phyloP scores from a whole-genome alignment of 1,139 yeast genomes.

The Blastobotrys apis region DNA sequence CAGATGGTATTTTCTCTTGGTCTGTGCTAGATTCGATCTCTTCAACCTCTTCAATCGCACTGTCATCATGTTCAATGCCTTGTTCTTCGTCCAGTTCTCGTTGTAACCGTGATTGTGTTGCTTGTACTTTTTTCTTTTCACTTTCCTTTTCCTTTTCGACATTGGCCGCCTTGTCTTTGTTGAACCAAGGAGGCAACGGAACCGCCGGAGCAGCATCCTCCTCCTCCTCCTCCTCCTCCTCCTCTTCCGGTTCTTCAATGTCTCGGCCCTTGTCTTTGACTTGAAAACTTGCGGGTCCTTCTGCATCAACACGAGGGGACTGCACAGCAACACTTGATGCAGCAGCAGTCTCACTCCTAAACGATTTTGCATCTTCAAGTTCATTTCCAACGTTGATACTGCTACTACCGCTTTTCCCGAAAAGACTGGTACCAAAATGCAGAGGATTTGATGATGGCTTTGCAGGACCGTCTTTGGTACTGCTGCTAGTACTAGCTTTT shows the following conservation, averaged over 20 bases:
- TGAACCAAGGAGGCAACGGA: slow-evolving; percentile 9
- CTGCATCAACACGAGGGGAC: too few relatives aligned
- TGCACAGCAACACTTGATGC: neutral
- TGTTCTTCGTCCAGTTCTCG: slow-evolving; percentile 6
- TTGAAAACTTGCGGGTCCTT: too few relatives aligned
- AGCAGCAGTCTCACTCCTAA: neutral
- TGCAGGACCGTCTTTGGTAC: too few relatives aligned
- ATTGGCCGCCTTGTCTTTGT: neutral
- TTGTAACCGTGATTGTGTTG: neutral
- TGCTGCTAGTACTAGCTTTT: too few relatives aligned
- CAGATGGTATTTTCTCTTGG: too few relatives aligned
- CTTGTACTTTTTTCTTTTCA: neutral
- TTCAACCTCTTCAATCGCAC: slow-evolving; percentile 13
- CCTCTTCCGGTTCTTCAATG: neutral
- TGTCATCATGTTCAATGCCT: slow-evolving; percentile 4
- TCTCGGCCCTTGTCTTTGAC: neutral
- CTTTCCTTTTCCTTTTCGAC: neutral
- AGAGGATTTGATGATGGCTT: too few relatives aligned
- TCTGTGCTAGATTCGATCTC: too few relatives aligned
- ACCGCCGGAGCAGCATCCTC: neutral
- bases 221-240: neutral
- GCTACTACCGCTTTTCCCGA: too few relatives aligned
- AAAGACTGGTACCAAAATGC: too few relatives aligned
- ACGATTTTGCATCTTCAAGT: neutral
- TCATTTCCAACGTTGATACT: neutral